Base-by-base conservation (phyloP, 2,329 filamentous ascomycete species). In the Diaporthe eres region DNA sequence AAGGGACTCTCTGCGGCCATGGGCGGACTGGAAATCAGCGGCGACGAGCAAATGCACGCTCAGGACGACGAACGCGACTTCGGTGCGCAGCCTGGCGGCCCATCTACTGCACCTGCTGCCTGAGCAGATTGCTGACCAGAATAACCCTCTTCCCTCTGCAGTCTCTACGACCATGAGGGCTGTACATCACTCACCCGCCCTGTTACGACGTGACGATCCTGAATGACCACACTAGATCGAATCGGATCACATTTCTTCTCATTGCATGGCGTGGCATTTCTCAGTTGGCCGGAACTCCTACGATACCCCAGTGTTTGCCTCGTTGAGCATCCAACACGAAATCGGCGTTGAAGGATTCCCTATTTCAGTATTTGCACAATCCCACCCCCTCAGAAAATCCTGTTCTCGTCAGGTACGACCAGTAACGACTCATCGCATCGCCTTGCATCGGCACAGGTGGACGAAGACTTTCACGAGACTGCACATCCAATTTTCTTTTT, bases 71-170 rank as follows among this genome's bases (percentile, higher is more conserved):
- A 49, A 10, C 61, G 61, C n/a, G 75, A 72, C 61, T 57, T 65
- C 9, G 31, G 55, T 37, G 73, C 49, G 10, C 57, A 63, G n/a
- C 31, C 70, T 53, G 65, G 70, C n/a, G 65, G 57, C 34, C 71
- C 71, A 31, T 77, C 76, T 8, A 68, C 74, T 53, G 76, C 76
- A 0, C 76, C 76, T 31, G 76, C 76, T 61, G 76, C 76, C 28
- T 77, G 60, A 63, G 31, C 9, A 12, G 8, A 22, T 9, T 8
- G 39, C 9, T 13, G 5, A 63, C n/a, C 13, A 15, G 19, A 31
- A 3, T n/a, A 10, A 34, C n/a, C 31, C 42, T n/a, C 12, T 17
- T 10, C 17, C 63, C 37, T 55, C 19, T 25, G 4, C 25, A 31
- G 37, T 42, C 44, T 57, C 37, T 44, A 4, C 25, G 61, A 68